Base-by-base conservation (phyloP, 345 rosid genomes). In the Hibiscus syriacus region DNA sequence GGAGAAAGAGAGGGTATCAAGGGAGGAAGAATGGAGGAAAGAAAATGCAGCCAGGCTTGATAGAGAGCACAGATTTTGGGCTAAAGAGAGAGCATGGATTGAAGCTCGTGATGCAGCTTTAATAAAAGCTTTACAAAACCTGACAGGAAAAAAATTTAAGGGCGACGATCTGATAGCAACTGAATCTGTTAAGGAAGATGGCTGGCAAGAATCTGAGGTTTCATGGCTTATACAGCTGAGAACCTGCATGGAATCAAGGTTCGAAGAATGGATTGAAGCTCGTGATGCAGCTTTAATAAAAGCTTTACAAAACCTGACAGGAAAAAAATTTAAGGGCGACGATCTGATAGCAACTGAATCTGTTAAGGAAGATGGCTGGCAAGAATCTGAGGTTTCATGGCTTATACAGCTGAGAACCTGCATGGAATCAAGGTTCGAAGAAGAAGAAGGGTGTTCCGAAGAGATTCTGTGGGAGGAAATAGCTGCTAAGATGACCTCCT, bases 11-110 rank as follows among this genome's bases (percentile, higher is more conserved):
- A 85, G 92, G 74, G 66, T 75, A 63, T 5, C 80, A 30, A 86
- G 87, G 66, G 97, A 91, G 71, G 99, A 93, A 70, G 87, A 89
- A 70, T 90, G 97, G 99, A 85, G 87, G 77, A 84, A 74, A 71
- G 77, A 76, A 72, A 97, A 91, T 69, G 78, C 81, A 48, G 89
- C 79, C 4, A 80, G 96, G 73, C 66, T 81, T 0, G 92, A 87
- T 14, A 84, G 80, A 77, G 95, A 94, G 71, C 92, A 83, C 67
- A 74, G 70, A 74, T 87, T 87, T 69, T 94, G 99, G 99, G 92
- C 90, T 55, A 83, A 87, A 71, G 97, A 94, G 68, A 73, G 96
- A 74, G 90, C 87, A 10, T 84, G 99, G 81, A 90, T 94, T 43
- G 96, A 91, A 78, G 82, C 96, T 69, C 83, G 97, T 1, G 96